Conservation (phyloP, 192 early-diverging fungal species). For the Coemansia sp. region DNA sequence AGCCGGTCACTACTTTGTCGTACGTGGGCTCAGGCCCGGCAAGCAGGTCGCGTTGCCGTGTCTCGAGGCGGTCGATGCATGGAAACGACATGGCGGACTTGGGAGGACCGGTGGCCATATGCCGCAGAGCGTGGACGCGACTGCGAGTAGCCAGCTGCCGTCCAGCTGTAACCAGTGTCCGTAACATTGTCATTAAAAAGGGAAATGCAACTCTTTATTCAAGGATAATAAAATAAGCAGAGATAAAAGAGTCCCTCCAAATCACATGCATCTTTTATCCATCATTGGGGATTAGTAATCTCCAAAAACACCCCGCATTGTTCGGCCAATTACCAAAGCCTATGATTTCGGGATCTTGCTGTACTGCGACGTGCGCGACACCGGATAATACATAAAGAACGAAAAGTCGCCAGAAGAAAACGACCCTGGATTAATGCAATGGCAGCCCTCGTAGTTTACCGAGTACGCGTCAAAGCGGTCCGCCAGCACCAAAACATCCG, state of each 20-base stretch:
- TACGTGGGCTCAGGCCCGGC: slow-evolving; percentile 81
- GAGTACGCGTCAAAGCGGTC: slow-evolving; percentile 82
- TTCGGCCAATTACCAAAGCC: too few species aligned
- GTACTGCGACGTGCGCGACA: slow-evolving; percentile 52
- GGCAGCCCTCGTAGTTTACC: slow-evolving; percentile 72
- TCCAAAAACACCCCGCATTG: too few species aligned
- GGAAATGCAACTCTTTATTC: too few species aligned
- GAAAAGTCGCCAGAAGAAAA: slow-evolving; percentile 63
- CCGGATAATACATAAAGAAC: slow-evolving; percentile 76
- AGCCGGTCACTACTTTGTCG: slow-evolving; percentile 77
- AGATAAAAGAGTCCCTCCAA: neutral
- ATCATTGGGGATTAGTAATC: too few species aligned
- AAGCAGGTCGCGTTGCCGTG: slow-evolving; percentile 61
- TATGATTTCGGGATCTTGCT: slow-evolving; percentile 36
- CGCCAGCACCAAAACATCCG: slow-evolving; percentile 81
- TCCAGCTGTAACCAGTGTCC: neutral
- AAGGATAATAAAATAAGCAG: neutral
- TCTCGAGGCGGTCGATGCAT: slow-evolving; percentile 67
- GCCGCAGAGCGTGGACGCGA: neutral
- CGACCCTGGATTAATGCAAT: slow-evolving; percentile 78
- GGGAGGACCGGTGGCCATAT: neutral
- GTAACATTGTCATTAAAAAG: neutral
- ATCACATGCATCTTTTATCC: too few species aligned
- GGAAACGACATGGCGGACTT: slow-evolving; percentile 60
- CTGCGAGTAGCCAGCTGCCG: neutral